Evolutionary conservation across 768 basidiomycete species (phyloP).

Genomic region (Leccinum incarnatum): DNA sequence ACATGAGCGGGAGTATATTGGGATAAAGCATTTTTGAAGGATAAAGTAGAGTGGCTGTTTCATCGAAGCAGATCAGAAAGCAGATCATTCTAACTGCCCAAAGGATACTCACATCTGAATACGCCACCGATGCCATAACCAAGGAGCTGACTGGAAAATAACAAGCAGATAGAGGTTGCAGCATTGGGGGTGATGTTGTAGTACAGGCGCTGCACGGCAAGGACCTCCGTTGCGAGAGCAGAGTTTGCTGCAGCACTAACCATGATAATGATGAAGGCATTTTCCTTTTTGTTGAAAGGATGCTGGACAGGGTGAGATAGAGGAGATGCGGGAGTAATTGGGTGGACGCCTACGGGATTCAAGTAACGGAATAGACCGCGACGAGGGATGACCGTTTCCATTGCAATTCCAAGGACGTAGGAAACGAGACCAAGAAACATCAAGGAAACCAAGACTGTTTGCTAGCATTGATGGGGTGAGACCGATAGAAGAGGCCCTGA

Average conservation of each 20-base stretch:
- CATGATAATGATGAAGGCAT: slow-evolving; percentile 58
- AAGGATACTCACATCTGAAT: slow-evolving; percentile 40
- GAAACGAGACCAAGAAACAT: slow-evolving; percentile 55
- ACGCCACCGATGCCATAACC: slow-evolving; percentile 60
- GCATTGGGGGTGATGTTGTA: slow-evolving; percentile 52
- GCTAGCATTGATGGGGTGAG: slow-evolving; percentile 30
- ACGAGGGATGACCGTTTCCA: slow-evolving; percentile 46
- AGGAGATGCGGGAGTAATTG: background rate
- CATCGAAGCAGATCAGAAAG: background rate
- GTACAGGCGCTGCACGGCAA: slow-evolving; percentile 52
- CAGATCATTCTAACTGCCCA: background rate
- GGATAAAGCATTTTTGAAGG: slow-evolving; percentile 45
- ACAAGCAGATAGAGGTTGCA: slow-evolving; percentile 42
- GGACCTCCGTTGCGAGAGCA: slow-evolving; percentile 51
- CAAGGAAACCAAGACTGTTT: slow-evolving; percentile 49
- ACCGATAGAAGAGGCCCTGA: background rate
- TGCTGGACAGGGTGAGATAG: slow-evolving; percentile 33
- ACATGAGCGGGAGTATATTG: slow-evolving; percentile 23
- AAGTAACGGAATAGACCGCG: slow-evolving; percentile 45
- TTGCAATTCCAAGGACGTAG: slow-evolving; percentile 45
- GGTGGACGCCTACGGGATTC: slow-evolving; percentile 39
- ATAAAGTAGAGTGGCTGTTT: slow-evolving; percentile 37
- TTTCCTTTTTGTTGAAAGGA: slow-evolving; percentile 60
- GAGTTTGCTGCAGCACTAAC: slow-evolving; percentile 51
- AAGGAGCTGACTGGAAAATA: slow-evolving; percentile 35